Percentiles rank a stretch among this genome's conserved stretches.
phyloP scores from a whole-genome alignment of 2,329 filamentous ascomycete species.

The Paramyrothecium sp. region DNA sequence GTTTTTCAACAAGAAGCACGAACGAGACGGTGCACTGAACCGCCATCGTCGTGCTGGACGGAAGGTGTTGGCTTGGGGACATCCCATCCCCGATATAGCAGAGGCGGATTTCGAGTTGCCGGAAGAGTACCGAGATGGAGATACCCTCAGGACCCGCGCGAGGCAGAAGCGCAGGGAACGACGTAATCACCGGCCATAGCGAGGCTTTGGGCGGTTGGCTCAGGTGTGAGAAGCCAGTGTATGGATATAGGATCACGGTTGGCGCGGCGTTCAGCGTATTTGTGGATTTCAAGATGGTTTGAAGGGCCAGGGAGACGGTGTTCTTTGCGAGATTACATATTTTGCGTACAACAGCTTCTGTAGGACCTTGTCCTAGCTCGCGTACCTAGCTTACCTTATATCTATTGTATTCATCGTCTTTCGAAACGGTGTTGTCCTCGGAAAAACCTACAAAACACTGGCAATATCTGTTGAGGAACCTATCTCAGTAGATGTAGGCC shows the following conservation, averaged over 20 bases:
- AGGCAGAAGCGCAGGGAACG: constrained; percentile 61
- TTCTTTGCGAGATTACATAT: too few relatives aligned
- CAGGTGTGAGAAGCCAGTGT: constrained; percentile 8
- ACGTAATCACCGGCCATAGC: constrained; percentile 44
- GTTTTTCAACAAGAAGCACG: constrained; percentile 78
- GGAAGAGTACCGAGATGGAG: constrained; percentile 57
- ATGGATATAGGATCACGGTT: constrained; percentile 3
- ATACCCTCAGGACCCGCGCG: constrained; percentile 56
- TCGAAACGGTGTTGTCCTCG: too few relatives aligned
- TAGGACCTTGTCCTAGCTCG: too few relatives aligned
- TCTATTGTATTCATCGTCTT: too few relatives aligned
- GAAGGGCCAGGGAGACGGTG: too few relatives aligned
- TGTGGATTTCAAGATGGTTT: not conserved
- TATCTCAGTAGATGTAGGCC: too few relatives aligned
- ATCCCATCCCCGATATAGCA: constrained; percentile 70
- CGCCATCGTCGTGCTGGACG: constrained; percentile 68
- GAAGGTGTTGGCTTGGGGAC: constrained; percentile 76
- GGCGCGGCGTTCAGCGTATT: not conserved
- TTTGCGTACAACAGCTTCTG: too few relatives aligned
- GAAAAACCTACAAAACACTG: too few relatives aligned
- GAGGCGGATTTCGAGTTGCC: constrained; percentile 76
- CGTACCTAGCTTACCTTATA: too few relatives aligned
- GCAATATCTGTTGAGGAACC: too few relatives aligned
- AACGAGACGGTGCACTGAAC: constrained; percentile 77
- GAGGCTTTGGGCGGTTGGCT: constrained; percentile 5